Percentiles rank a stretch among this genome's conserved stretches.
phyloP scores from a whole-genome alignment of 768 basidiomycete species.

The Boletus huronensis region DNA sequence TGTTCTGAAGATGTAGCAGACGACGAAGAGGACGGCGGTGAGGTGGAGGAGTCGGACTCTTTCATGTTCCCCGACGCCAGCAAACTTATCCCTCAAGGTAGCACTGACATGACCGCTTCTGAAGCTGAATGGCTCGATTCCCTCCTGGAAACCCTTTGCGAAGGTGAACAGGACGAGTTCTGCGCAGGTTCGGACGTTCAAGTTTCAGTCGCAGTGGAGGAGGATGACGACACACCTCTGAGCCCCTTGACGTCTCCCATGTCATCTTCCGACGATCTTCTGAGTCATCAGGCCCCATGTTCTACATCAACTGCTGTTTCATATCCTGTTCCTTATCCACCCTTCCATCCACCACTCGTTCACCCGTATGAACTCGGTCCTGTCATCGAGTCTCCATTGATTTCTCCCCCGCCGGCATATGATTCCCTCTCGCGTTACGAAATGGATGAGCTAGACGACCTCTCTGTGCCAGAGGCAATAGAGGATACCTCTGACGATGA shows the following conservation, averaged over 20 bases:
- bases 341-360: conserved; percentile 55
- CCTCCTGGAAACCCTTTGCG: conserved; percentile 67
- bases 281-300: conserved; percentile 48
- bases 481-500: conserved; percentile 86
- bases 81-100: conserved; percentile 42
- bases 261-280: conserved; percentile 76
- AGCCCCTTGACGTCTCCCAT: conserved; percentile 67
- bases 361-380: conserved; percentile 50
- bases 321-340: conserved; percentile 68
- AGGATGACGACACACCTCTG: conserved; percentile 53
- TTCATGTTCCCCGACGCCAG: conserved; percentile 82
- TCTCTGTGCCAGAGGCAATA: conserved; percentile 74
- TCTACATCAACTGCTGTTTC: conserved; percentile 45
- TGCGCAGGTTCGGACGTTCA: conserved; percentile 42
- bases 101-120: conserved; percentile 41
- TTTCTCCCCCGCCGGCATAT: conserved; percentile 36
- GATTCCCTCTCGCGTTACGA: conserved; percentile 64
- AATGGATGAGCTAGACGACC: conserved; percentile 61
- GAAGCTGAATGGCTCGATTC: conserved; percentile 85
- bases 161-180: conserved; percentile 66
- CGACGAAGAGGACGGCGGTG: conserved; percentile 47
- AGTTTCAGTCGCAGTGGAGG: conserved; percentile 51
- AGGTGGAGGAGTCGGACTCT: conserved; percentile 49
- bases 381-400: conserved; percentile 39
- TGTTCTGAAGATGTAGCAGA: conserved; percentile 40